These are phyloP conservation scores for Hymenoscyphus albidus DNA, from an alignment of 2,329 filamentous ascomycete genomes.

Conservation along the genomic window DNA sequence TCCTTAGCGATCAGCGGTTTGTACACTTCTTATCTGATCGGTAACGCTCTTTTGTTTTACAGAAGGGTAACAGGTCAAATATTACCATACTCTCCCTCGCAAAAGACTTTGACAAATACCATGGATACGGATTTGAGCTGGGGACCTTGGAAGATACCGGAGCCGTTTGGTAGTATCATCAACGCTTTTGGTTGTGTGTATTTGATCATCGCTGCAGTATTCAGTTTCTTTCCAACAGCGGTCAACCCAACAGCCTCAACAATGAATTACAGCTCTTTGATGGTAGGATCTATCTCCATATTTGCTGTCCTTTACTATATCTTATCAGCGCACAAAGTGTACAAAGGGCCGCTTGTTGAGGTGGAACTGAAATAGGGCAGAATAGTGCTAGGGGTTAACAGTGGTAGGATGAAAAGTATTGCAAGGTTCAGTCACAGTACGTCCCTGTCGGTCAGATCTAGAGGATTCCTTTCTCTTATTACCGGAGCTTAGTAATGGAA, in stretches of 20 bases:
- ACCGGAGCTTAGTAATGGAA: too few relatives aligned
- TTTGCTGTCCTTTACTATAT: constrained; percentile 14
- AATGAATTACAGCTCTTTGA: constrained; percentile 16
- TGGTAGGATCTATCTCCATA: constrained; percentile 10
- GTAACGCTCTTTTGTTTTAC: constrained; percentile 11
- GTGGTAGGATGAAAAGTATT: too few relatives aligned
- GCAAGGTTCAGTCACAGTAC: too few relatives aligned
- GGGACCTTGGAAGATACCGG: constrained; percentile 12
- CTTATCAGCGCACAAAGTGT: constrained; percentile 5
- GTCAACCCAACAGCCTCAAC: neutral
- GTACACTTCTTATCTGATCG: constrained; percentile 14
- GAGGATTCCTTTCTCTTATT: too few relatives aligned
- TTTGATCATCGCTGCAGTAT: constrained; percentile 9
- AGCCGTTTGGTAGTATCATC: constrained; percentile 8
- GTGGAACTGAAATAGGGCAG: neutral
- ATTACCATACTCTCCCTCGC: constrained; percentile 2
- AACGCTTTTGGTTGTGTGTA: constrained; percentile 13
- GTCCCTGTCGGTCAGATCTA: too few relatives aligned
- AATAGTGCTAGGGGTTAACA: too few relatives aligned
- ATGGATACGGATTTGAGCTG: constrained; percentile 7
- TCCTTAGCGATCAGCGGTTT: constrained; percentile 36
- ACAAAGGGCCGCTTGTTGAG: constrained; percentile 11
- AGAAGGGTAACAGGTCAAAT: constrained; percentile 6
- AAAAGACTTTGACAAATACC: constrained; percentile 5
- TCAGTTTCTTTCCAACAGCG: constrained; percentile 10